Evolutionary conservation across 2,329 filamentous ascomycete genomes (phyloP), one percentile per base, ranked within the genome.

Genomic region (Fusarium sp.): DNA sequence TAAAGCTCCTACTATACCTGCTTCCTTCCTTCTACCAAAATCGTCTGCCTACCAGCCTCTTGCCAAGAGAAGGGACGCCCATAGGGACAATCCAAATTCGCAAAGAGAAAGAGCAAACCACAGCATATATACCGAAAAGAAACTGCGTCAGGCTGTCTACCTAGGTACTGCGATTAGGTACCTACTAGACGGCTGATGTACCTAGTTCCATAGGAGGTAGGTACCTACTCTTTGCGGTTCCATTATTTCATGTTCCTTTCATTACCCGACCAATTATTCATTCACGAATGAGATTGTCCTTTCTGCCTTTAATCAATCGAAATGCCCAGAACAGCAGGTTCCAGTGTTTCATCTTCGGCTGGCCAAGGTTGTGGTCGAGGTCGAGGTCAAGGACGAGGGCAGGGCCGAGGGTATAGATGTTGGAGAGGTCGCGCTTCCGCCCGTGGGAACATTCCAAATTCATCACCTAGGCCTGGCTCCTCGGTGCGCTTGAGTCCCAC

Each of bases 251-350:
- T 28, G 8, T 28, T 28, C 10, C 33, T 8, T 20, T 38, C 12
- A 28, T 11, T n/a, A 16, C 20, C 31, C 11, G n/a, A 15, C 10
- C 34, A 40, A 13, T 38, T 18, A n/a, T 9, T 20, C 13, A 28
- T 18, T 20, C 23, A 4, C 16, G 4, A 11, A 41, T 4, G 28
- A 37, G 15, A 6, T 26, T 15, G 30, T 37, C 6, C 13, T 33
- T 23, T 15, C 12, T 16, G 18, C 20, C 23, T 31, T 16, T 2
- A 15, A 31, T 33, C 9, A 4, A 15, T 13, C 10, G 30, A 7
- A 20, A 75, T 74, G 69, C 49, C 72, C 11, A 63, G 46, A 31
- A 38, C 38, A 7, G 53, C 51, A 37, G 44, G 33, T 12, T 66
- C 63, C 8, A 42, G 44, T 40, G 20, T 59, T 34, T 69, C 61